Conservation (phyloP, 202 grass and related monocot species). For the Zizania palustris region DNA sequence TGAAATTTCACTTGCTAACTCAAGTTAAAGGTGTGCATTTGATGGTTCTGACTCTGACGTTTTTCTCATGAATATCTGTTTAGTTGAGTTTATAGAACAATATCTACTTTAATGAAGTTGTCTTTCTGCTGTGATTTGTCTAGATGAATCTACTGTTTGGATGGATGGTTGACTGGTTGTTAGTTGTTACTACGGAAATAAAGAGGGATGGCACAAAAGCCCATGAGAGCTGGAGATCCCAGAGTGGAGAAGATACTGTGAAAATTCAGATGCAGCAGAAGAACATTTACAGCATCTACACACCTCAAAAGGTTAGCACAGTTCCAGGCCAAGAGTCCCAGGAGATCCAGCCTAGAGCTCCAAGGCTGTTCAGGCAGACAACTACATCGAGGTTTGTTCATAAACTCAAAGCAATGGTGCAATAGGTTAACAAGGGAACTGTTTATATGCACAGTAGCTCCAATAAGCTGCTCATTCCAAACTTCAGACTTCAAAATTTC, state of each 20-base stretch:
- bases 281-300: conserved; percentile 21
- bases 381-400: conserved; percentile 42
- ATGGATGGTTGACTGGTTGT: neutral
- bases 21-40: conserved; percentile 3
- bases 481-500: conserved; percentile 47
- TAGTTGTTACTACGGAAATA: conserved; percentile 21
- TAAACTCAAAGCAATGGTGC: conserved; percentile 16
- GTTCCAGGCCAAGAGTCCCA: neutral
- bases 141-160: conserved; percentile 36
- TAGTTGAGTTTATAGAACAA: conserved; percentile 11
- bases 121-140: conserved; percentile 37
- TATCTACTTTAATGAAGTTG: conserved; percentile 2
- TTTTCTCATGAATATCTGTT: neutral
- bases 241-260: conserved; percentile 26
- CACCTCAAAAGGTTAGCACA: conserved; percentile 28
- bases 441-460: conserved; percentile 11
- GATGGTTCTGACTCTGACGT: conserved; percentile 1
- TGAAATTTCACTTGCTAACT: neutral
- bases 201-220: conserved; percentile 30
- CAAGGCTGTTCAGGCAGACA: conserved; percentile 34
- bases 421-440: neutral
- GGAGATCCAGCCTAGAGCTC: conserved; percentile 36
- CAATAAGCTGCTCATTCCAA: conserved; percentile 5
- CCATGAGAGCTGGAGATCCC: conserved; percentile 21
- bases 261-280: conserved; percentile 30